Conservation (phyloP, 257 asterid species). For the Solanum sitiens region DNA sequence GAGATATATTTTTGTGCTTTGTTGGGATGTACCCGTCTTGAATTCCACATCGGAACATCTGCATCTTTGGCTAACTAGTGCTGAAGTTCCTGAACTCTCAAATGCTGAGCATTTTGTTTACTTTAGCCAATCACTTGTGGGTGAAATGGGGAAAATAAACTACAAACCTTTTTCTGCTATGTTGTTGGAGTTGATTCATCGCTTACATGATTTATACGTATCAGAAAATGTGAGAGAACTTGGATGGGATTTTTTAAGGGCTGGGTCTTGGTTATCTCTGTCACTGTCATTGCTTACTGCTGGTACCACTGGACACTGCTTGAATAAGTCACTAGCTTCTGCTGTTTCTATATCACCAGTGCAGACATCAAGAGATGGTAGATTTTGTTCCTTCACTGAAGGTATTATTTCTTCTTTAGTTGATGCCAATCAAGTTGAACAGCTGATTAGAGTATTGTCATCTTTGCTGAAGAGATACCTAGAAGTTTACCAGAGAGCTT, state of each 20-base stretch:
- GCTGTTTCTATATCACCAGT: slow-evolving; percentile 21
- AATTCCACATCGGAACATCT: slow-evolving; percentile 30
- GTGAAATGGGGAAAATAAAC: slow-evolving; percentile 19
- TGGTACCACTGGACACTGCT: slow-evolving; percentile 33
- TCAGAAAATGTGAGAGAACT: slow-evolving; percentile 41
- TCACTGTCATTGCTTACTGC: slow-evolving; percentile 48
- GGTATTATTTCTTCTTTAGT: slow-evolving; percentile 33
- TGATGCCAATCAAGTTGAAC: slow-evolving; percentile 34
- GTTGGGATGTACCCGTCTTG: slow-evolving; percentile 70
- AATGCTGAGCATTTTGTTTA: slow-evolving; percentile 44
- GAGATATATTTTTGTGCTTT: slow-evolving; percentile 80
- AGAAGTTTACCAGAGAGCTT: slow-evolving; percentile 60
- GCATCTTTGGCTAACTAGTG: slow-evolving; percentile 24
- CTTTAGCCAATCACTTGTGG: slow-evolving; percentile 45
- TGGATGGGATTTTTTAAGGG: slow-evolving; percentile 69
- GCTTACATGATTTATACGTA: slow-evolving; percentile 31
- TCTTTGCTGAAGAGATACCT: slow-evolving; percentile 64
- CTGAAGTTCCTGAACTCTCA: slow-evolving; percentile 30
- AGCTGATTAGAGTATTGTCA: slow-evolving; percentile 42
- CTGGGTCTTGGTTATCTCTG: slow-evolving; percentile 75
- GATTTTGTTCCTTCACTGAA: slow-evolving; percentile 41
- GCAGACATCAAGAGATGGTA: slow-evolving; percentile 39
- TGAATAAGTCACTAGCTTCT: slow-evolving; percentile 20
- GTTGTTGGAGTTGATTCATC: slow-evolving; percentile 54
- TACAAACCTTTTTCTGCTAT: slow-evolving; percentile 28